A percentile compares a stretch with the other conserved stretches of the same genome.
These are phyloP conservation scores for Trichoderma reesei DNA, from an alignment of 495 filamentous ascomycete genomes.

Conservation along the genomic window DNA sequence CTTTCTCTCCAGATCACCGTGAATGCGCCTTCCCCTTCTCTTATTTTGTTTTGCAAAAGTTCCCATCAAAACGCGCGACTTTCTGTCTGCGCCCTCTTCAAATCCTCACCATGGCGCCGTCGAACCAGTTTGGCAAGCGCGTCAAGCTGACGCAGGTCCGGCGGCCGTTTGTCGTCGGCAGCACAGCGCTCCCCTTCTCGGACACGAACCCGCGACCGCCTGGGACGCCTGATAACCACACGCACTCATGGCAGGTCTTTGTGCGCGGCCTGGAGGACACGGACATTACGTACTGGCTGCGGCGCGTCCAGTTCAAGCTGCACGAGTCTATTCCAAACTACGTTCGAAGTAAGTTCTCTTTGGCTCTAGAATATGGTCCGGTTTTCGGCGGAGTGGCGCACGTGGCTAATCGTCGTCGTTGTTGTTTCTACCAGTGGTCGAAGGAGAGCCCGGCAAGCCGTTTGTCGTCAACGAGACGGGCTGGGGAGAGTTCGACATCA, in stretches of 20 bases:
- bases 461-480: conserved; percentile 87
- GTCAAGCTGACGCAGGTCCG: conserved; percentile 63
- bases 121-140: conserved; percentile 39
- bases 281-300: conserved; percentile 90
- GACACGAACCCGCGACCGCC: conserved; percentile 47
- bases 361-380: not conserved
- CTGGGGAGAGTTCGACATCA: conserved; percentile 96
- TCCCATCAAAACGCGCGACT: not conserved
- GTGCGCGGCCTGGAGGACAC: conserved; percentile 76
- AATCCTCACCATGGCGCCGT: conserved; percentile 36
- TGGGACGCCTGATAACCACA: conserved; percentile 73
- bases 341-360: conserved; percentile 48
- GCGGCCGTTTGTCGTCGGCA: conserved; percentile 77
- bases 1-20: too few relatives aligned
- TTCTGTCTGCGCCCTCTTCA: not conserved
- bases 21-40: not conserved
- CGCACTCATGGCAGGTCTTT: conserved; percentile 90
- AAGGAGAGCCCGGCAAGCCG: conserved; percentile 57
- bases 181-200: conserved; percentile 60
- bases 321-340: conserved; percentile 90
- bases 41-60: not conserved
- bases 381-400: not conserved
- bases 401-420: conserved; percentile 1
- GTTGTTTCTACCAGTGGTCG: conserved; percentile 25
- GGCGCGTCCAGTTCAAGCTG: conserved; percentile 94